Evolutionary conservation across 768 basidiomycete species (phyloP), one percentile per base, ranked within the genome.

Genomic region (Tulasnella sp.): DNA sequence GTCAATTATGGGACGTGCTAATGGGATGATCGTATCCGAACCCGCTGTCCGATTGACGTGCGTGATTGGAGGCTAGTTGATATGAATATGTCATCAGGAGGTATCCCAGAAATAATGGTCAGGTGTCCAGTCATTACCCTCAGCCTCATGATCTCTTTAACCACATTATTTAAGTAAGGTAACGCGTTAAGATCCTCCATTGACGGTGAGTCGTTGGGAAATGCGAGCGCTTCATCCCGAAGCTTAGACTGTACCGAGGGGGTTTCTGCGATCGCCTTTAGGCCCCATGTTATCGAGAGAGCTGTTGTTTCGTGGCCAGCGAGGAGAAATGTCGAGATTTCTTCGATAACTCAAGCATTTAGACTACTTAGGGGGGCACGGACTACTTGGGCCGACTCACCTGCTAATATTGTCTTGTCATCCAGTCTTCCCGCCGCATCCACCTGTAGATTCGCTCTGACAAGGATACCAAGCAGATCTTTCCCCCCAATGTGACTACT

Each of bases 381-480:
- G 15, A 15, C 15, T 7, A 38, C 34, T 5, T 15, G 15, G 5
- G 34, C 34, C 15, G 5, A 38, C 34, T 5, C 15, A 38, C 34
- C 78, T 2, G 74, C 72, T 1, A 83, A 60, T 11, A 87, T 80
- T 60, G 85, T 84, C 25, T 75, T 75, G 58, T 87, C 84, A 0
- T 75, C 75, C 69, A 87, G 69, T 34, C 71, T 71, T 65, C 83
- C 81, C 48, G 64, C 70, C 4, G 77, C 75, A 0, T 78, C 75
- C 2, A 82, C 64, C 64, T 86, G 76, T 71, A 81, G 76, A 65
- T 86, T 87, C 27, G 19, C 24, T 48, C 24, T 22, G 21, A 60
- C 71, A 2, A 86, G 71, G 29, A 84, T 65, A 0, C 79, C 80
- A 2, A 86, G 71, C 4, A 87, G 66, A 69, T 85, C 84, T 11